Conservation (phyloP, 2,329 filamentous ascomycete species). For the Achaetomium macrosporum region DNA sequence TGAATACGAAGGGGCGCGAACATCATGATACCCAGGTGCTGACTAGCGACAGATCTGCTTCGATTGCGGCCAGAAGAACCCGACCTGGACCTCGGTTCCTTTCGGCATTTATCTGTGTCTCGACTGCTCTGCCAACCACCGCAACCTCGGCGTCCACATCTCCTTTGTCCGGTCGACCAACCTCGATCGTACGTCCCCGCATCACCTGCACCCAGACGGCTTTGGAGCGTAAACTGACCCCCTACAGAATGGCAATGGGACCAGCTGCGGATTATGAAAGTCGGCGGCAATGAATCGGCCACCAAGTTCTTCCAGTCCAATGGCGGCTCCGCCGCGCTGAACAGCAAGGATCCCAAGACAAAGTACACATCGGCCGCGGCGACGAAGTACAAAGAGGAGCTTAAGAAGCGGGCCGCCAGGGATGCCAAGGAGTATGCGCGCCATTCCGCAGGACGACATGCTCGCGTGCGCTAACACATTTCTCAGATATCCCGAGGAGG, state of each 20-base stretch:
- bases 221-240: conserved; percentile 7
- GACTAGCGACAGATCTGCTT: conserved; percentile 72
- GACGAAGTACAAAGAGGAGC: conserved; percentile 95
- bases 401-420: conserved; percentile 75
- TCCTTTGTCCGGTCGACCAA: conserved; percentile 98
- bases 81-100: conserved; percentile 95
- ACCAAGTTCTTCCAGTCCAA: conserved; percentile 98
- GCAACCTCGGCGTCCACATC: conserved; percentile 97
- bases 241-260: conserved; percentile 93
- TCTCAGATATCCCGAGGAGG: conserved; percentile 71
- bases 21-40: conserved; percentile 16
- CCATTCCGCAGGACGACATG: background rate
- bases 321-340: conserved; percentile 85
- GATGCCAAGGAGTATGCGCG: conserved; percentile 76
- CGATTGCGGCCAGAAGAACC: conserved; percentile 95
- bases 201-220: background rate
- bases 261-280: conserved; percentile 94
- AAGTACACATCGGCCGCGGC: conserved; percentile 95
- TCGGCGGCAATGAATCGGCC: conserved; percentile 94
- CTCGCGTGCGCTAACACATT: conserved; percentile 19
- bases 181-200: conserved; percentile 74
- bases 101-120: conserved; percentile 97
- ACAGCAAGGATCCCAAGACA: conserved; percentile 87
- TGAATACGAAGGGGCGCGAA: background rate
- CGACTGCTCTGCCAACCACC: conserved; percentile 94